phyloP scores from a whole-genome alignment of 768 basidiomycete genomes.

The Pulveroboletus sp. region DNA sequence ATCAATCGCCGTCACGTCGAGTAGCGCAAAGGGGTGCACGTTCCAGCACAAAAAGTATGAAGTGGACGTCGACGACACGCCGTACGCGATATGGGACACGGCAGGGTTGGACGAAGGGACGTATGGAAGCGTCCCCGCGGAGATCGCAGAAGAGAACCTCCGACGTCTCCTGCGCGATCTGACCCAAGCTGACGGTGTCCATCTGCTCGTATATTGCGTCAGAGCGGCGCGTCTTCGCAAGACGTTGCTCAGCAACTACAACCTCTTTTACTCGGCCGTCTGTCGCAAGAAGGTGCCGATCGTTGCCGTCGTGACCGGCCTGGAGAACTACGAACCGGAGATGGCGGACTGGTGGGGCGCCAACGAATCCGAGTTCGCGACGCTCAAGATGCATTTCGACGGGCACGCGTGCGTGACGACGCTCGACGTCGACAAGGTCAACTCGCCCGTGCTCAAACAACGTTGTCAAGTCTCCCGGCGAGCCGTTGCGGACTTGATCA shows the following conservation, averaged over 20 bases:
- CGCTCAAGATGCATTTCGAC: conserved; percentile 31
- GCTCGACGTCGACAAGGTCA: conserved; percentile 26
- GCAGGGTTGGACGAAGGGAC: conserved; percentile 38
- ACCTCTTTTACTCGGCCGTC: conserved; percentile 35
- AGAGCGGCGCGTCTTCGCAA: conserved; percentile 30
- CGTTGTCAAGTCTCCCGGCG: conserved; percentile 27
- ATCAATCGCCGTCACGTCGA: conserved; percentile 36
- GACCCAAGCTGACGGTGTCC: conserved; percentile 25
- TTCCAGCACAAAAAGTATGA: conserved; percentile 28
- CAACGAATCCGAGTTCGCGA: conserved; percentile 28
- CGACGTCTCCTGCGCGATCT: conserved; percentile 25
- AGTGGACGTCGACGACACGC: conserved; percentile 22
- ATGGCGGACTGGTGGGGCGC: conserved; percentile 33
- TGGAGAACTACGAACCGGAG: conserved; percentile 34
- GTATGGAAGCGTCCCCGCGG: conserved; percentile 28
- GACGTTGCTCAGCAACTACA: conserved; percentile 32
- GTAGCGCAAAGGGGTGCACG: conserved; percentile 34
- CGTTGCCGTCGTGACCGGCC: conserved; percentile 35
- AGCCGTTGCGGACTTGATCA: conserved; percentile 20
- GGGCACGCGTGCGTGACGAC: conserved; percentile 41
- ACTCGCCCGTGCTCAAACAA: conserved; percentile 26
- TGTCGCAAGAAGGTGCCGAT: conserved; percentile 36
- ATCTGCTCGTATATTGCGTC: conserved; percentile 33
- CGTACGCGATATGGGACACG: conserved; percentile 36
- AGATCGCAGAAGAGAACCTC: conserved; percentile 27